A percentile compares a stretch with the other conserved stretches of the same genome.
phyloP scores from a whole-genome alignment of 352 stramenopile genomes.

The Globisporangium alternatum region DNA sequence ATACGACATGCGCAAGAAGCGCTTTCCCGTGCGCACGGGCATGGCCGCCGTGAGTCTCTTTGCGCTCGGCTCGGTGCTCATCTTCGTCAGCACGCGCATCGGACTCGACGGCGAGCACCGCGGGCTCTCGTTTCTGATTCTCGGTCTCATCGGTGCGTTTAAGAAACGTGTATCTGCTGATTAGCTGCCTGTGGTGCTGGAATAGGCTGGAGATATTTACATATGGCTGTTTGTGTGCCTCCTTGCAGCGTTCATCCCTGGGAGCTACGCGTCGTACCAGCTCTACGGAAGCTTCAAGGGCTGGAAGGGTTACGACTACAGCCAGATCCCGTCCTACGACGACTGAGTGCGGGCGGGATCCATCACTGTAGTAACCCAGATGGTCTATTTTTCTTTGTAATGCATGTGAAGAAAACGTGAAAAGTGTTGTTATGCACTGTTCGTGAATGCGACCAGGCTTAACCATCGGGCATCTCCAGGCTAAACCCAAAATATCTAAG shows the following conservation, averaged over 20 bases:
- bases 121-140: conserved; percentile 72
- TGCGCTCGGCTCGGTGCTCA: conserved; percentile 61
- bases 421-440: neutral
- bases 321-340: conserved; percentile 82
- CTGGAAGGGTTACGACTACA: conserved; percentile 85
- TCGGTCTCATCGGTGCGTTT: conserved; percentile 70
- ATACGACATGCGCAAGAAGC: conserved; percentile 40
- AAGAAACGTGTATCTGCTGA: too few relatives aligned
- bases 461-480: neutral
- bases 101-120: conserved; percentile 71
- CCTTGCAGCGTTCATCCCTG: conserved; percentile 77
- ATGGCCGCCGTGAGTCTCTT: conserved; percentile 73
- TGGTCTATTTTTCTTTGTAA: conserved; percentile 1
- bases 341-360: conserved; percentile 30
- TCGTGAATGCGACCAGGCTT: neutral
- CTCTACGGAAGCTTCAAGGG: conserved; percentile 81
- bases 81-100: conserved; percentile 74
- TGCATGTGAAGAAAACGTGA: neutral
- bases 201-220: too few relatives aligned
- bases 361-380: neutral
- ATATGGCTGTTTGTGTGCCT: neutral
- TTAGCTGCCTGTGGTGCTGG: too few relatives aligned
- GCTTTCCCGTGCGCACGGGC: conserved; percentile 73
- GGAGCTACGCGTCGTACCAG: conserved; percentile 74
- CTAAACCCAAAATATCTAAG: neutral